Evolutionary conservation across 225 moss, liverwort and hornwort species (phyloP).

Genomic region (Straminergon stramineum): DNA sequence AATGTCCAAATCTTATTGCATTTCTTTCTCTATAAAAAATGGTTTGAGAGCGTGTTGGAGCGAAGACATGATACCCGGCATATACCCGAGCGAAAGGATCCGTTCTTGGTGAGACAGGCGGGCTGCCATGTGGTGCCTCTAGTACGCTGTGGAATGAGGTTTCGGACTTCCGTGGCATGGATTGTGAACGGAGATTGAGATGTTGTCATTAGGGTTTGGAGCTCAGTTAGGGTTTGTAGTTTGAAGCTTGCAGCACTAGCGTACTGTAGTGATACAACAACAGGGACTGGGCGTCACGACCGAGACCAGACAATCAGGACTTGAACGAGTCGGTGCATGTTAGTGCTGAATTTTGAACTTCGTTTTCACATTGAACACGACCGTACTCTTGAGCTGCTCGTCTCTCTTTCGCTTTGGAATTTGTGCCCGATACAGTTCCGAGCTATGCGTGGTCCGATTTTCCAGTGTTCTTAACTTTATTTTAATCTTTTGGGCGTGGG

Average conservation of each 20-base stretch:
- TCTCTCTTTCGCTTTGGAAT: neutral
- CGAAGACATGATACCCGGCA: no score
- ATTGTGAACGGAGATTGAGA: neutral
- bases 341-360: neutral
- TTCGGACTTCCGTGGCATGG: neutral
- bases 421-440: neutral
- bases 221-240: slow-evolving; percentile 16
- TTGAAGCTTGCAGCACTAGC: neutral
- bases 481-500: neutral
- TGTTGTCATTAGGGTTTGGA: slow-evolving; percentile 13
- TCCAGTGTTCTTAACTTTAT: neutral
- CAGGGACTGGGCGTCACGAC: neutral
- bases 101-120: neutral
- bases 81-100: neutral
- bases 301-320: neutral
- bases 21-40: neutral
- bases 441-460: neutral
- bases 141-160: neutral
- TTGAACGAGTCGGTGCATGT: neutral
- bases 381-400: neutral
- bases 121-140: neutral
- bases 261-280: neutral
- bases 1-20: neutral
- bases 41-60: no score
- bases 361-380: neutral